These are phyloP conservation scores for Cyclocybe aegerita DNA, from an alignment of 768 basidiomycete species.

Conservation along the genomic window DNA sequence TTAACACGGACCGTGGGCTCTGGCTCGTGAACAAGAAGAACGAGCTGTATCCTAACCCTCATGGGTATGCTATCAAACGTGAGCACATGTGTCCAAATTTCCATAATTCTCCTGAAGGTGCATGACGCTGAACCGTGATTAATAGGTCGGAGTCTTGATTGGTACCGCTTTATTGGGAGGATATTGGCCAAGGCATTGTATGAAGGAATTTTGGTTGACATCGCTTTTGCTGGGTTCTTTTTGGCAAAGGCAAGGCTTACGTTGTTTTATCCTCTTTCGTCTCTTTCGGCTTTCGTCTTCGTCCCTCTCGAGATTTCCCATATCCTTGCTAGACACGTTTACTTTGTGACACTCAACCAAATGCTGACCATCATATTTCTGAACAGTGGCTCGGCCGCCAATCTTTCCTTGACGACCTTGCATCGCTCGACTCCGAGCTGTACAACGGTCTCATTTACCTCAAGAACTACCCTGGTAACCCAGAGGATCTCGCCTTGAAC, in stretches of 20 bases:
- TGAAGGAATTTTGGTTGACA: conserved; percentile 92
- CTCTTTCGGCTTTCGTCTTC: not conserved
- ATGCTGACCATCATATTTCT: too few species aligned
- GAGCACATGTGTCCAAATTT: conserved; percentile 23
- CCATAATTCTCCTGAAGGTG: not conserved
- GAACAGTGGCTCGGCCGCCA: conserved; percentile 87
- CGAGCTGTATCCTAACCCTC: conserved; percentile 94
- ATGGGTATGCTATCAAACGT: conserved; percentile 88
- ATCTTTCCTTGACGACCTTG: conserved; percentile 90
- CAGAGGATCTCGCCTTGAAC: conserved; percentile 86
- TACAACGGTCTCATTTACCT: conserved; percentile 92
- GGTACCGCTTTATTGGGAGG: conserved; percentile 92
- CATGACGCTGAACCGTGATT: not conserved
- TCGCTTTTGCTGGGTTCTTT: conserved; percentile 95
- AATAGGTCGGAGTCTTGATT: conserved; percentile 78
- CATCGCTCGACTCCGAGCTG: conserved; percentile 87
- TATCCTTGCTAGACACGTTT: not conserved
- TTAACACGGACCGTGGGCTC: conserved; percentile 90
- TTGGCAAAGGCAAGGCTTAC: conserved; percentile 64
- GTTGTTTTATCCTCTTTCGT: not conserved
- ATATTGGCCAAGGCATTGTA: conserved; percentile 97
- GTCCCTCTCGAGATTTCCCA: not conserved
- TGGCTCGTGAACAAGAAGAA: conserved; percentile 92
- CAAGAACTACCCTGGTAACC: conserved; percentile 86
- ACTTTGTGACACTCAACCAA: too few species aligned